These are phyloP conservation scores for Aureobasidium sp. DNA, from an alignment of 2,329 filamentous ascomycete species.

Conservation along the genomic window DNA sequence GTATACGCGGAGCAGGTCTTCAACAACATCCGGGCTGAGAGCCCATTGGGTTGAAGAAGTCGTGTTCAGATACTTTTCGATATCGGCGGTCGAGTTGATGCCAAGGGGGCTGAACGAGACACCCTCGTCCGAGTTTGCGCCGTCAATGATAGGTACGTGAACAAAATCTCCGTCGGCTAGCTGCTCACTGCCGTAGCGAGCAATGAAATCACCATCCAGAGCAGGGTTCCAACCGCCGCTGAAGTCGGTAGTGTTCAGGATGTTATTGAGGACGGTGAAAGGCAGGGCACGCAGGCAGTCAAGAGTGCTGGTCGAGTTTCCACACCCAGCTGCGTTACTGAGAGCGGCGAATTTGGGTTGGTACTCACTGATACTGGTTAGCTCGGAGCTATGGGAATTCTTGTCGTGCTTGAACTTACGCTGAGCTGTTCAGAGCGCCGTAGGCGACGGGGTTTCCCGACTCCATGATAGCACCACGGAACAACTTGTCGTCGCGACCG, in stretches of 20 bases:
- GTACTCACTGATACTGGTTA: conserved; percentile 14
- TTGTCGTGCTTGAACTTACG: conserved; percentile 24
- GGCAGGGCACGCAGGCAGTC: conserved; percentile 52
- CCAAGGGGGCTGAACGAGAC: conserved; percentile 45
- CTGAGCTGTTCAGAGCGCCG: conserved; percentile 26
- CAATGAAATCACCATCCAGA: conserved; percentile 51
- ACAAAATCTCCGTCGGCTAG: conserved; percentile 52
- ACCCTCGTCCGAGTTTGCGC: conserved; percentile 60
- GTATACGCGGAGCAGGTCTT: conserved; percentile 43
- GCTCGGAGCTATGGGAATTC: conserved; percentile 16
- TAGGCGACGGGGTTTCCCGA: conserved; percentile 30
- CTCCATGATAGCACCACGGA: conserved; percentile 25
- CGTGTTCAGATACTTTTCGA: conserved; percentile 34
- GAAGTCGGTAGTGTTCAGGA: conserved; percentile 26
- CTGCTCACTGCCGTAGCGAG: conserved; percentile 44
- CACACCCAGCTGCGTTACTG: conserved; percentile 52
- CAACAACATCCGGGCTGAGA: conserved; percentile 18
- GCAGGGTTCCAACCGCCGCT: conserved; percentile 32
- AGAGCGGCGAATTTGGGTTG: conserved; percentile 58
- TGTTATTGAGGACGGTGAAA: conserved; percentile 20
- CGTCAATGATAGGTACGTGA: conserved; percentile 50
- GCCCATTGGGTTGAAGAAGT: conserved; percentile 11
- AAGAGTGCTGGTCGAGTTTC: conserved; percentile 47
- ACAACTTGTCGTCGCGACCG: no score
- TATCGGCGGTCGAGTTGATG: conserved; percentile 48